Evolutionary conservation across 2,329 filamentous ascomycete genomes (phyloP), one percentile per base, ranked within the genome.

Genomic region (Stachybotrys echinatus): DNA sequence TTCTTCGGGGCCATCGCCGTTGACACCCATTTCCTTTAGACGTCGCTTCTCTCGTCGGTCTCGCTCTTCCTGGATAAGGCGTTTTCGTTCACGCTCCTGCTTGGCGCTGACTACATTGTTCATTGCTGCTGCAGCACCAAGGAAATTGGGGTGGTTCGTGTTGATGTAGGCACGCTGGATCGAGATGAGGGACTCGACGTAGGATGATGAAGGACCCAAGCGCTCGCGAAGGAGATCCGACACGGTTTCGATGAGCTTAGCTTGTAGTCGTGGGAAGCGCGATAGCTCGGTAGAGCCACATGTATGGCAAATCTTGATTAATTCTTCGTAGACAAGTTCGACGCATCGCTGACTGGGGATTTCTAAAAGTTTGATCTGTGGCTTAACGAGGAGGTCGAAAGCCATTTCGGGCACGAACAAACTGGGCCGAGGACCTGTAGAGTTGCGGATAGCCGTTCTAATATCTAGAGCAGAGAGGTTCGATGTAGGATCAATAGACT

Each of bases 101-200:
- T 94, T 96, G 65, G 88, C 92, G 64, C 84, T 89, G 53, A 99
- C 95, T 44, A 99, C 92, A 45, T 94, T 91, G 58, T 90, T 92
- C 94, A 99, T 99, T 54, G 94, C 94, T 34, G 92, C 92, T 20
- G 94, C 92, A 17, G 94, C 94, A 42, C 94, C 94, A 17, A 97
- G 82, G 74, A 99, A 99, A 70, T 99, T 99, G 45, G 94, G 94
- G 66, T 99, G 94, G 64, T 99, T 99, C 40, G 94, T 99, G 74
- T 99, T 99, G 73, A 99, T 97, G 71, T 99, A 99, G 19, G 94
- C 94, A 58, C 94, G 83, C 71, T 99, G 94, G 53, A 99, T 99
- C 22, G 94, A 88, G 57, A 99, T 99, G 54, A 99, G 78, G 39
- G 92, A 97, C 69, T 96, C 94, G 42, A 99, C 94, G 59, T 99